phyloP scores from a whole-genome alignment of 805 yeast species.

The Yarrowia alimentaria region DNA sequence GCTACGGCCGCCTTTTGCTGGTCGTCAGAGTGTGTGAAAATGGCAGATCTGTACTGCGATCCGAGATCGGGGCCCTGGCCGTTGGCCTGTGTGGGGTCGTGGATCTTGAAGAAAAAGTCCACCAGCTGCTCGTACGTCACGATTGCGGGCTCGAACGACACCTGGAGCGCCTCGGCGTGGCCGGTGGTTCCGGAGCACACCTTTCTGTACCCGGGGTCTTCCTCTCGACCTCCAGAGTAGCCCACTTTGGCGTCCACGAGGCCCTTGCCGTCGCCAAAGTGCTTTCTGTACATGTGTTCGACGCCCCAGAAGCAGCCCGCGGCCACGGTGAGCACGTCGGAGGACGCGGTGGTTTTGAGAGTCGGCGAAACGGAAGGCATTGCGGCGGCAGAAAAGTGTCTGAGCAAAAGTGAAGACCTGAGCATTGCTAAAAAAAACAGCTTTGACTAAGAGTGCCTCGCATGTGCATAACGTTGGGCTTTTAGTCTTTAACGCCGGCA shows the following conservation, averaged over 20 bases:
- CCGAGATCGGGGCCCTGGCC: slow-evolving; percentile 88
- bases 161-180: slow-evolving; percentile 83
- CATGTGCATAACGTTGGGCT: no score
- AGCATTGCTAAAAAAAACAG: slow-evolving; percentile 5
- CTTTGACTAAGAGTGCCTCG: slow-evolving; percentile 8
- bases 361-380: slow-evolving; percentile 35
- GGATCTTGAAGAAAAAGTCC: slow-evolving; percentile 85
- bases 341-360: slow-evolving; percentile 44
- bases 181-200: slow-evolving; percentile 79
- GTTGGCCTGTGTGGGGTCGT: slow-evolving; percentile 86
- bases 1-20: slow-evolving; percentile 49
- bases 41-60: slow-evolving; percentile 84
- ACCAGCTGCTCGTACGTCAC: slow-evolving; percentile 60
- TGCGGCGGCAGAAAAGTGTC: slow-evolving; percentile 10
- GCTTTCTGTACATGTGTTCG: slow-evolving; percentile 75
- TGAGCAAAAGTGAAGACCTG: slow-evolving; percentile 8
- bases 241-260: slow-evolving; percentile 81
- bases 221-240: slow-evolving; percentile 71
- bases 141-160: slow-evolving; percentile 72
- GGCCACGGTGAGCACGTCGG: slow-evolving; percentile 57
- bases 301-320: slow-evolving; percentile 59
- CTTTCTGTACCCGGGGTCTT: slow-evolving; percentile 59
- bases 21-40: slow-evolving; percentile 59
- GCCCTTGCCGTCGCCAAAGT: slow-evolving; percentile 58
- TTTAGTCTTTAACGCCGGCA: no score